phyloP scores from a whole-genome alignment of 495 filamentous ascomycete genomes.

The Neurospora sp. region DNA sequence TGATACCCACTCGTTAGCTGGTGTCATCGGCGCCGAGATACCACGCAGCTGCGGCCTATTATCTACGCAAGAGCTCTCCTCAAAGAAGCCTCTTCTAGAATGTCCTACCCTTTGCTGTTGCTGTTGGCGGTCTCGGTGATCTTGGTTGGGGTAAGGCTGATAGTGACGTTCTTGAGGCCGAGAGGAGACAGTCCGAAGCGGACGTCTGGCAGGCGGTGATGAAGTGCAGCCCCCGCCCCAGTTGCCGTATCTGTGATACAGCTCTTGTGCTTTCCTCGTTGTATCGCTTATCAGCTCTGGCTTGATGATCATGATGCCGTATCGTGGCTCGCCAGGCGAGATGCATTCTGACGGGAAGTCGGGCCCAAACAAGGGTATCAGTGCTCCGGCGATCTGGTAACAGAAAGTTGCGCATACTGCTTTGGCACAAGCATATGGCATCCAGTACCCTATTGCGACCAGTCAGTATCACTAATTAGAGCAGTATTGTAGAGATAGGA shows the following conservation, averaged over 20 bases:
- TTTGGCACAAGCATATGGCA: constrained; percentile 78
- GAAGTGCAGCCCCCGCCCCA: background rate
- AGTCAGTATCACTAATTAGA: background rate
- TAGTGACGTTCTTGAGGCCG: constrained; percentile 1
- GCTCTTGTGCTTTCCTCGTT: constrained; percentile 40
- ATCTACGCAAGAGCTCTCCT: constrained; percentile 21
- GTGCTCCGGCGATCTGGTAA: constrained; percentile 65
- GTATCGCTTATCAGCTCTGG: constrained; percentile 46
- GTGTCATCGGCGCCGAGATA: constrained; percentile 27
- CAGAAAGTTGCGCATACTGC: constrained; percentile 84
- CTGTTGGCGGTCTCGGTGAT: constrained; percentile 5
- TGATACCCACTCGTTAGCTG: constrained; percentile 12
- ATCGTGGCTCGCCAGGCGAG: constrained; percentile 43
- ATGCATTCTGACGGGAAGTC: constrained; percentile 67
- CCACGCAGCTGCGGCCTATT: background rate
- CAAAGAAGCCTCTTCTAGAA: background rate
- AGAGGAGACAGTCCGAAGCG: constrained; percentile 9
- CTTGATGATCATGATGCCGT: constrained; percentile 61
- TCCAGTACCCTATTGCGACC: constrained; percentile 75
- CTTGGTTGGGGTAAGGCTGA: background rate
- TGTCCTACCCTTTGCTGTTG: background rate
- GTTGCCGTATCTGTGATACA: constrained; percentile 2
- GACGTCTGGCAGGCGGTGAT: background rate
- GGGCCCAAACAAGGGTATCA: constrained; percentile 82
- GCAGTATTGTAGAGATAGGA: background rate